phyloP scores from a whole-genome alignment of 2,329 filamentous ascomycete genomes.

The Aspergillus vadensis region DNA sequence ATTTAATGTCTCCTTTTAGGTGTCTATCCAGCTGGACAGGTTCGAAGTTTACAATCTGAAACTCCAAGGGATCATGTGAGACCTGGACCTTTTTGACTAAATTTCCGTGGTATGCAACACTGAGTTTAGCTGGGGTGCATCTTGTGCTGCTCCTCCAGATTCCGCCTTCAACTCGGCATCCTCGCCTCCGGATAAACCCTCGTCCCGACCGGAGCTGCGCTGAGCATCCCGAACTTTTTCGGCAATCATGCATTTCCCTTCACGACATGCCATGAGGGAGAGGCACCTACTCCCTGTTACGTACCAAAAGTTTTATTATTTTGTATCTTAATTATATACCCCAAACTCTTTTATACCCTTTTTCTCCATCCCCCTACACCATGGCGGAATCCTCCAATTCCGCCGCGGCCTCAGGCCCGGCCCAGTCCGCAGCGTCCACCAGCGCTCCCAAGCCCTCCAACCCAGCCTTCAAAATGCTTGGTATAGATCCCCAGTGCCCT shows the following conservation, averaged over 20 bases:
- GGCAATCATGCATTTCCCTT: background rate
- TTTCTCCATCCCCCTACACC: conserved; percentile 5
- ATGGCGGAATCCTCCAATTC: conserved; percentile 44
- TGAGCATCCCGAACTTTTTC: conserved; percentile 14
- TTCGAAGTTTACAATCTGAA: background rate
- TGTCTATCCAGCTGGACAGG: background rate
- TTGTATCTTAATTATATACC: background rate
- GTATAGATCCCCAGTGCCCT: conserved; percentile 32
- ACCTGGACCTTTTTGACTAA: background rate
- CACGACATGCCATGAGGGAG: conserved; percentile 1
- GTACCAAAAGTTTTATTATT: background rate
- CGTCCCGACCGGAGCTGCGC: conserved; percentile 11
- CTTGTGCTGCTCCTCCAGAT: background rate
- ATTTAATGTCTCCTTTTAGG: too few species aligned
- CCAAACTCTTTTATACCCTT: background rate
- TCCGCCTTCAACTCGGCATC: background rate
- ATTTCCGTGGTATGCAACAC: background rate
- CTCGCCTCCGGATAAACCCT: conserved; percentile 11
- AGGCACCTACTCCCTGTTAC: background rate
- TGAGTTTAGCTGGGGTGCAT: background rate
- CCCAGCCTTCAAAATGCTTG: conserved; percentile 73
- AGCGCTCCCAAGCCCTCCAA: conserved; percentile 55
- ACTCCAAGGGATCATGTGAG: background rate
- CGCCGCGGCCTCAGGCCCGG: conserved; percentile 38
- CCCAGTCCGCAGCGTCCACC: conserved; percentile 30